Conservation (phyloP, 176 grass and related monocot species). For the Rhipidocladum racemiflorum region DNA sequence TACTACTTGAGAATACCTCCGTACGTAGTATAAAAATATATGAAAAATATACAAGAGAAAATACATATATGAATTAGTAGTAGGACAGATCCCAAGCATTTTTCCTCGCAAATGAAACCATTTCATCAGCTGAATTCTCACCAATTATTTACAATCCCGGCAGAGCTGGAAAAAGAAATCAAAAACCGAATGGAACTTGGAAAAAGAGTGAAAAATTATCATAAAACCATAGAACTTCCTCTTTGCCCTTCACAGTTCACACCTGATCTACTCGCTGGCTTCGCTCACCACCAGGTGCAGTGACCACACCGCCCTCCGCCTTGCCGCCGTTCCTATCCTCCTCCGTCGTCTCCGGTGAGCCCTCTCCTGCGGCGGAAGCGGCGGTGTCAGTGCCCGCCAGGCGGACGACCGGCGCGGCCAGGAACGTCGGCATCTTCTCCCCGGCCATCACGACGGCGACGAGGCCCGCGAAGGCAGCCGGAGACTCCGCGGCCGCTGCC, state of each 20-base stretch:
- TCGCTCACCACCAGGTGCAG: not conserved
- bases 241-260: not conserved
- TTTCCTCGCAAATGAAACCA: not conserved
- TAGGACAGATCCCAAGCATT: not conserved
- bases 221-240: not conserved
- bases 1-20: not conserved
- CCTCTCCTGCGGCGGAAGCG: not conserved
- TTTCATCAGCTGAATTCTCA: not conserved
- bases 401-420: slow-evolving; percentile 47
- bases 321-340: not conserved
- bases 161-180: not conserved
- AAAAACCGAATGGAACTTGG: not conserved
- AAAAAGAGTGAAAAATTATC: not conserved
- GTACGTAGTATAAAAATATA: not conserved
- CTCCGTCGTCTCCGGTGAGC: not conserved
- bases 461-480: not conserved
- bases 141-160: slow-evolving; percentile 8
- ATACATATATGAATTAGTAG: not conserved
- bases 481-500: not conserved
- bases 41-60: not conserved
- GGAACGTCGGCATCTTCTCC: slow-evolving; percentile 50
- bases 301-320: not conserved
- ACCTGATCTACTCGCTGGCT: not conserved
- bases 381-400: not conserved
- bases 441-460: slow-evolving; percentile 78